A percentile compares a stretch with the other conserved stretches of the same genome.
These are phyloP conservation scores for Suhomyces sp. DNA, from an alignment of 805 yeast species.

Conservation along the genomic window DNA sequence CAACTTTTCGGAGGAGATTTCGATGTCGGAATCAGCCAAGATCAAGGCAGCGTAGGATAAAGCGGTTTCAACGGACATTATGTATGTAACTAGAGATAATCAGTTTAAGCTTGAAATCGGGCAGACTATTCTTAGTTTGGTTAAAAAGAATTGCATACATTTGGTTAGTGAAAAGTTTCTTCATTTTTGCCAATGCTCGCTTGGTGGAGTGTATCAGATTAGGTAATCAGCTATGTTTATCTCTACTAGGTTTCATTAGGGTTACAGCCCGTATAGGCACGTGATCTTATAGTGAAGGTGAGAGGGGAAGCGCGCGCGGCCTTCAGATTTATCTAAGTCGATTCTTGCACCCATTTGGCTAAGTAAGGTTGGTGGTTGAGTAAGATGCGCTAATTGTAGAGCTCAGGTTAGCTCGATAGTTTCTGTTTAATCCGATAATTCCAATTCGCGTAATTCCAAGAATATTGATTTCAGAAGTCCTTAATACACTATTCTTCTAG, in stretches of 20 bases:
- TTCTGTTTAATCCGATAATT: too few relatives aligned
- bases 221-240: too few relatives aligned
- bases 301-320: too few relatives aligned
- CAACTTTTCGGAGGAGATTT: conserved; percentile 47
- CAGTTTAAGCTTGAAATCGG: conserved; percentile 43
- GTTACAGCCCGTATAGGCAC: conserved; percentile 3
- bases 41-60: conserved; percentile 52
- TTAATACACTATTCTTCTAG: too few relatives aligned
- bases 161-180: conserved; percentile 5
- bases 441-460: too few relatives aligned
- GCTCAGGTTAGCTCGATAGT: too few relatives aligned
- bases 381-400: too few relatives aligned
- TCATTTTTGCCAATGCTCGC: conserved; percentile 3
- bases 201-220: too few relatives aligned
- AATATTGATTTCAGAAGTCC: too few relatives aligned
- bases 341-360: too few relatives aligned
- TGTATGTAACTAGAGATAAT: conserved; percentile 45
- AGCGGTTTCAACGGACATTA: conserved; percentile 49
- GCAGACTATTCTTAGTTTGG: conserved; percentile 51
- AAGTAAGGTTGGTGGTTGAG: not conserved
- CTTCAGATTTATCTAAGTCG: too few relatives aligned
- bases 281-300: too few relatives aligned
- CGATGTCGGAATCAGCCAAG: conserved; percentile 49
- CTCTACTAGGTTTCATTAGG: conserved; percentile 3
- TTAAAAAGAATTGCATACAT: not conserved